Evolutionary conservation across 1,284 basidiomycete species (phyloP).

Genomic region (Golubevia sp.): DNA sequence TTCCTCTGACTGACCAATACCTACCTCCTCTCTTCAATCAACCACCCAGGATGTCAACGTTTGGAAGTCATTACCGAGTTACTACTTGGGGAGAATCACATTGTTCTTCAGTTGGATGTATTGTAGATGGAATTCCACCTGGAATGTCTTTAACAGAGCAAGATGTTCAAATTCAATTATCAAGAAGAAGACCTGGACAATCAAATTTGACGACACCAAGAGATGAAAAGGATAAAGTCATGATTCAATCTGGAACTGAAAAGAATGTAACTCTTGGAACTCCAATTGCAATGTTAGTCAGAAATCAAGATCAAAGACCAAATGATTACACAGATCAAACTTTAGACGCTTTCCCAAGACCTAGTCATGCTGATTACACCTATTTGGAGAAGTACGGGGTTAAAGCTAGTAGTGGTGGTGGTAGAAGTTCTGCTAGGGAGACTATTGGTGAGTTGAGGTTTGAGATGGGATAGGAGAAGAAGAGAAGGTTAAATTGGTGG

Average conservation of each 20-base stretch:
- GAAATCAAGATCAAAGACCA: constrained; percentile 97
- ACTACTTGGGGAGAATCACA: constrained; percentile 98
- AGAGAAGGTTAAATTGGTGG: too few relatives aligned
- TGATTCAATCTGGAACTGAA: constrained; percentile 92
- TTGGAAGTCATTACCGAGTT: constrained; percentile 85
- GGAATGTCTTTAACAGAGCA: constrained; percentile 78
- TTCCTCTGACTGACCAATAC: too few relatives aligned
- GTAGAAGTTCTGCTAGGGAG: constrained; percentile 90
- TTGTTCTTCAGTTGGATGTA: constrained; percentile 93
- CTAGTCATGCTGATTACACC: constrained; percentile 97
- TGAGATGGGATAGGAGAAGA: not conserved
- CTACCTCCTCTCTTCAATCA: not conserved
- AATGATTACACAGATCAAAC: constrained; percentile 96
- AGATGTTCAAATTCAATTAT: constrained; percentile 91
- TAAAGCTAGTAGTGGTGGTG: constrained; percentile 95
- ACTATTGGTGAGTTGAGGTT: constrained; percentile 75
- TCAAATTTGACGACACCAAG: constrained; percentile 95
- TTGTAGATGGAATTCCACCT: constrained; percentile 95
- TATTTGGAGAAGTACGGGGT: constrained; percentile 97
- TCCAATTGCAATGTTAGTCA: constrained; percentile 91
- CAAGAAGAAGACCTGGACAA: constrained; percentile 89
- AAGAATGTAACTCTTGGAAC: constrained; percentile 94
- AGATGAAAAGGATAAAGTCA: constrained; percentile 94
- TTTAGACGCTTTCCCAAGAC: constrained; percentile 86
- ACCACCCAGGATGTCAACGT: constrained; percentile 77